Percentiles rank a stretch among this genome's conserved stretches.
Evolutionary conservation across 805 yeast species (phyloP).

Genomic region (Lipomyces kockii): DNA sequence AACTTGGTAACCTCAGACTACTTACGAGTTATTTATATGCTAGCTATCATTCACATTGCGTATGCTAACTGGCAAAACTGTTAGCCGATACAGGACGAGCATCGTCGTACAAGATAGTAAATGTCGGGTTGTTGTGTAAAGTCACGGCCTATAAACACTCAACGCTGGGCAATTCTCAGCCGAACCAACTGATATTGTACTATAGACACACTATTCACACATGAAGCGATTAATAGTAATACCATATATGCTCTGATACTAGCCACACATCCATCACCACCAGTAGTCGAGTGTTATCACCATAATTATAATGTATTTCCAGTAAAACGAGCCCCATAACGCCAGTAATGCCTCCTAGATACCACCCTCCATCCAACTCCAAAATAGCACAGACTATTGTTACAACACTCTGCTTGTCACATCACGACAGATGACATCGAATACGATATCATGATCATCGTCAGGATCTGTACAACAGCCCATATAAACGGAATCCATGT

Average conservation of each 20-base stretch:
- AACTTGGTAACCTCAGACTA: not conserved
- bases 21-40: not conserved
- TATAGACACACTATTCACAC: no score
- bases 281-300: no score
- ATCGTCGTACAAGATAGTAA: not conserved
- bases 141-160: not conserved
- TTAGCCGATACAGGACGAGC: not conserved
- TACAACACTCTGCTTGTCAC: constrained; percentile 38
- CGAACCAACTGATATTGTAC: no score
- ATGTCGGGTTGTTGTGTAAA: not conserved
- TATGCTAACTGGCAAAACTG: not conserved
- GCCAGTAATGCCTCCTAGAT: not conserved
- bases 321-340: no score
- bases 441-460: constrained; percentile 68
- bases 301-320: no score
- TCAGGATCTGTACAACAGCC: constrained; percentile 70
- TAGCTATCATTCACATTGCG: not conserved
- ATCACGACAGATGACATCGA: constrained; percentile 57
- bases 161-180: no score
- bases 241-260: no score
- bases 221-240: no score
- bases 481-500: constrained; percentile 94
- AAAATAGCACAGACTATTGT: not conserved
- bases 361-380: not conserved
- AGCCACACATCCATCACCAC: no score